A percentile compares a stretch with the other conserved stretches of the same genome.
These are phyloP conservation scores for Aspergillus ruber DNA, from an alignment of 2,329 filamentous ascomycete genomes.

Conservation along the genomic window DNA sequence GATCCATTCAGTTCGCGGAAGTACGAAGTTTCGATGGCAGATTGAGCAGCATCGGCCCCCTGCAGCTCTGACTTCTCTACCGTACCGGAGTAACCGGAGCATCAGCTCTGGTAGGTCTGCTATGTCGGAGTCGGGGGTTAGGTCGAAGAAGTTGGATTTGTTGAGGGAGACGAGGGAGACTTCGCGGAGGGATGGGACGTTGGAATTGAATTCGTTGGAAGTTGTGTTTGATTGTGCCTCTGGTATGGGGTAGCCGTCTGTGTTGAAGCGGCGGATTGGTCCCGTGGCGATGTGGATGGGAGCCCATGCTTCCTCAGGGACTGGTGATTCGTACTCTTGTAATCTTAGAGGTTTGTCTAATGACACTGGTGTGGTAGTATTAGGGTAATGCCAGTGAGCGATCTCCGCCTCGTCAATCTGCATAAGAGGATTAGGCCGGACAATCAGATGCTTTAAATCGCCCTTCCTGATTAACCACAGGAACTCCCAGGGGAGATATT, in stretches of 20 bases:
- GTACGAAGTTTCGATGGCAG: slow-evolving; percentile 35
- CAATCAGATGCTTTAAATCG: slow-evolving; percentile 31
- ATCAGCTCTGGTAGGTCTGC: slow-evolving; percentile 28
- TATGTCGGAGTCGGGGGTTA: slow-evolving; percentile 30
- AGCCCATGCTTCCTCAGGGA: slow-evolving; percentile 26
- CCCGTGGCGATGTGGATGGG: slow-evolving; percentile 33
- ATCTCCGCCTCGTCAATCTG: slow-evolving; percentile 25
- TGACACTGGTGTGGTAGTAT: slow-evolving; percentile 3
- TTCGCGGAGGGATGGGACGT: slow-evolving; percentile 39
- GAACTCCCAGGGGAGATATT: slow-evolving; percentile 41
- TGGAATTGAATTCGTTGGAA: slow-evolving; percentile 6
- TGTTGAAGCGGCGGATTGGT: slow-evolving; percentile 25
- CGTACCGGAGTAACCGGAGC: slow-evolving; percentile 28
- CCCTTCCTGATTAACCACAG: slow-evolving; percentile 34
- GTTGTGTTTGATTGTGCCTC: slow-evolving; percentile 2
- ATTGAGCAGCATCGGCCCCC: slow-evolving; percentile 36
- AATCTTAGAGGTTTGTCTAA: slow-evolving; percentile 9
- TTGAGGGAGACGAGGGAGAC: slow-evolving; percentile 34
- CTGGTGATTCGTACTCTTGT: slow-evolving; percentile 18
- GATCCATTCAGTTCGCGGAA: slow-evolving; percentile 38
- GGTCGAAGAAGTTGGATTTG: slow-evolving; percentile 30
- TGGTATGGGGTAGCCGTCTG: slow-evolving; percentile 24
- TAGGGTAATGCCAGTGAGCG: slow-evolving; percentile 24
- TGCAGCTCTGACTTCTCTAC: slow-evolving; percentile 27
- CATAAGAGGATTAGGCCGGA: slow-evolving; percentile 36